A percentile compares a stretch with the other conserved stretches of the same genome.
These are phyloP conservation scores for Strigomonas oncopelti DNA, from an alignment of 208 protist species.

Conservation along the genomic window DNA sequence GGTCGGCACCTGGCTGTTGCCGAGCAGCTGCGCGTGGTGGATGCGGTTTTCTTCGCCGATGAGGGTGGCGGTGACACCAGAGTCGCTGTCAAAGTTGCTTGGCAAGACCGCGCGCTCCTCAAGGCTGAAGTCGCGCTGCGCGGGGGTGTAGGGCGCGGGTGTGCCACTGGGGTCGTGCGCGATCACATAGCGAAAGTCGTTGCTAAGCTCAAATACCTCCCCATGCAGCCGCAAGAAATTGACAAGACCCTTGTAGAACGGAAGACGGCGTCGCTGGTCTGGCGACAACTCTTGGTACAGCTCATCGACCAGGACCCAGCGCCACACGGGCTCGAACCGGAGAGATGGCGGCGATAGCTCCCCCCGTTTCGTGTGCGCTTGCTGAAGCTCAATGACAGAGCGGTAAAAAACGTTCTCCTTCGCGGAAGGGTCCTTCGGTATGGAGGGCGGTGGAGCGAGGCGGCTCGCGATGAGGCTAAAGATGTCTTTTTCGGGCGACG, in stretches of 20 bases:
- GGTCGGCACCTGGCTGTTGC: constrained; percentile 59
- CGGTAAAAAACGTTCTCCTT: not conserved
- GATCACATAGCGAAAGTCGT: constrained; percentile 71
- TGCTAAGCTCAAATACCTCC: constrained; percentile 73
- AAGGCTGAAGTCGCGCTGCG: constrained; percentile 53
- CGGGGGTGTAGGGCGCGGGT: constrained; percentile 59
- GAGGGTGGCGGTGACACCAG: constrained; percentile 30
- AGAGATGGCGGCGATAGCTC: no score
- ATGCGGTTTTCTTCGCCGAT: constrained; percentile 50
- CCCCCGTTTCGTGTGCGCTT: no score
- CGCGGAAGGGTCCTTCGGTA: not conserved
- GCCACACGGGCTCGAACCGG: constrained; percentile 31
- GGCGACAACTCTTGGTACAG: constrained; percentile 58
- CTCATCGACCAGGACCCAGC: constrained; percentile 66
- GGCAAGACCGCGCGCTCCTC: constrained; percentile 74
- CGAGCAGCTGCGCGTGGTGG: constrained; percentile 34
- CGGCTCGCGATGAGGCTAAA: constrained; percentile 42
- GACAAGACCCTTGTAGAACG: constrained; percentile 59
- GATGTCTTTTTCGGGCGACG: constrained; percentile 54
- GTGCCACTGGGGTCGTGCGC: constrained; percentile 67
- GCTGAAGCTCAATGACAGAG: no score
- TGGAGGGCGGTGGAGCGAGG: constrained; percentile 65
- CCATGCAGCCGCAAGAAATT: constrained; percentile 85
- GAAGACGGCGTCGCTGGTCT: constrained; percentile 42
- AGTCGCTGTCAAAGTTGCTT: constrained; percentile 54